These are phyloP conservation scores for Corchorus olitorius DNA, from an alignment of 345 rosid genomes.

Conservation along the genomic window DNA sequence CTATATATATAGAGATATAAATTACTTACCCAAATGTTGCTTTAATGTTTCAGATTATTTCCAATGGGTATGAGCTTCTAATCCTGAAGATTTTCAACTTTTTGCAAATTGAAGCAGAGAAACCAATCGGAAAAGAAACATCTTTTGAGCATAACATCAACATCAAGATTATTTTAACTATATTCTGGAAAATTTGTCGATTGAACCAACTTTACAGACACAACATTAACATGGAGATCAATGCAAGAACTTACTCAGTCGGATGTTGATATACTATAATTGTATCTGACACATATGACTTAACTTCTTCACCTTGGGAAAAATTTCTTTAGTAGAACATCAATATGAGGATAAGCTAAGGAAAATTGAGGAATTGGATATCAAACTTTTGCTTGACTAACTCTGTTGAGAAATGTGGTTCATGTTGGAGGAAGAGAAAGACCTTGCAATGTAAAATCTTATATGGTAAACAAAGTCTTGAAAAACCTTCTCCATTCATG, in stretches of 20 bases:
- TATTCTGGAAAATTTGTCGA: background rate
- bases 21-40: background rate
- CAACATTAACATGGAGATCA: background rate
- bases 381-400: background rate
- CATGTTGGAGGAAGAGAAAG: background rate
- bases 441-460: constrained; percentile 5
- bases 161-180: background rate
- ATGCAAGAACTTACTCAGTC: background rate
- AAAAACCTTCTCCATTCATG: background rate
- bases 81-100: background rate
- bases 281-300: background rate
- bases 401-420: background rate
- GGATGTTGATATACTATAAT: constrained; percentile 8
- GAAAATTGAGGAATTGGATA: background rate
- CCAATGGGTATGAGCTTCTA: background rate
- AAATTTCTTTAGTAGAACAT: background rate
- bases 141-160: background rate
- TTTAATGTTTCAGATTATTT: background rate
- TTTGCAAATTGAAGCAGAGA: background rate
- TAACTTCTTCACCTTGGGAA: too few species aligned
- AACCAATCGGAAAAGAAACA: background rate
- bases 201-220: background rate
- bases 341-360: background rate
- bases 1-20: background rate
- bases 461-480: constrained; percentile 1